Conservation (phyloP, 441 rosid species). For the Eutrema salsugineum region DNA sequence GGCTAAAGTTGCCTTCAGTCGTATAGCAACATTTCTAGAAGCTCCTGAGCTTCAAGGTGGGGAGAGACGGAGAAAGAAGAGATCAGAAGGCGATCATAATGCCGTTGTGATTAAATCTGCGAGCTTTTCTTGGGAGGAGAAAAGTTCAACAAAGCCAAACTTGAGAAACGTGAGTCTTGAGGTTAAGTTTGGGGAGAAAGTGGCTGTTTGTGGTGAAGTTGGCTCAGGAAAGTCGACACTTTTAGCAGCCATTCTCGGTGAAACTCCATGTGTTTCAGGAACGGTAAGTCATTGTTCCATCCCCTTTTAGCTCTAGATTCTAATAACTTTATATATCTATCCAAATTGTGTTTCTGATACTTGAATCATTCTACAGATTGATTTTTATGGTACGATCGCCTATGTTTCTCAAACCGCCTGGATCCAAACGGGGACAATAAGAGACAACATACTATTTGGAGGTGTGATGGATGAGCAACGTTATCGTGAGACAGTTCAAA, state of each 20-base stretch:
- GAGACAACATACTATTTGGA: slow-evolving; percentile 85
- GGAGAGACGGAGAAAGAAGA: slow-evolving; percentile 39
- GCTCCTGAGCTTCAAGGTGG: slow-evolving; percentile 80
- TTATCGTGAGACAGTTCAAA: slow-evolving; percentile 81
- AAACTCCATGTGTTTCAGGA: slow-evolving; percentile 71
- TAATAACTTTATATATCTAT: not conserved
- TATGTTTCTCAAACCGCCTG: slow-evolving; percentile 97
- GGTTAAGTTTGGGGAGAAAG: slow-evolving; percentile 64
- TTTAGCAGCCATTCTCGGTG: slow-evolving; percentile 89
- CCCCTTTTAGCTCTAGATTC: not conserved
- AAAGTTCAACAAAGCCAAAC: slow-evolving; percentile 46
- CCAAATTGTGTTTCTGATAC: not conserved
- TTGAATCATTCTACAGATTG: slow-evolving; percentile 46
- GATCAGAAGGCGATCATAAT: slow-evolving; percentile 10
- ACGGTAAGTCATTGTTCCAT: slow-evolving; percentile 42
- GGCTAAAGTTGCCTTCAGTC: slow-evolving; percentile 85
- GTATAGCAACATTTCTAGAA: slow-evolving; percentile 76
- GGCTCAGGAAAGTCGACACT: slow-evolving; percentile 97
- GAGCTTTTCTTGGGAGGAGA: slow-evolving; percentile 80
- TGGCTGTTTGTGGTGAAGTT: slow-evolving; percentile 96
- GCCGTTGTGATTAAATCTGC: slow-evolving; percentile 56
- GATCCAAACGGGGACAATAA: slow-evolving; percentile 92
- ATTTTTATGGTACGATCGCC: slow-evolving; percentile 75
- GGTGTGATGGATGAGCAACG: slow-evolving; percentile 57
- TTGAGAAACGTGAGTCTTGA: slow-evolving; percentile 60